Conservation (phyloP, 1,139 yeast species). For the Kodamaea anthophila region DNA sequence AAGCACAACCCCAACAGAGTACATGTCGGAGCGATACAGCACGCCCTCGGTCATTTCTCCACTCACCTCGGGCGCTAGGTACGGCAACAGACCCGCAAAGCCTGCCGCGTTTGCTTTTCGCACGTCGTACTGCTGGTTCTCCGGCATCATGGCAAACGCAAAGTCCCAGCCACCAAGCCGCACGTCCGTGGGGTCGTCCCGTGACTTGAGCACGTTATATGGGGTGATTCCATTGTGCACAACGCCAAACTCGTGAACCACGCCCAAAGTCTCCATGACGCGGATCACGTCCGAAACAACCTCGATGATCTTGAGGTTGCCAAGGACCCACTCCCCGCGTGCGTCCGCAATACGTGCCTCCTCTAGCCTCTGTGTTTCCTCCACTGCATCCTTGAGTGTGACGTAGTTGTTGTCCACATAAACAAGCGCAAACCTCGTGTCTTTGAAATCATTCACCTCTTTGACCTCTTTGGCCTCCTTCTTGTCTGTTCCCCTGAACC, state of each 20-base stretch:
- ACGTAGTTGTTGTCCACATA: conserved; percentile 21
- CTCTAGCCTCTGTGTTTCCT: conserved; percentile 1
- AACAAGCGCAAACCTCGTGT: conserved; percentile 20
- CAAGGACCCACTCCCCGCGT: conserved; percentile 4
- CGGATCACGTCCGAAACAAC: conserved; percentile 29
- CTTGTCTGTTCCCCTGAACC: conserved; percentile 4
- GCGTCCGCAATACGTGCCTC: not conserved
- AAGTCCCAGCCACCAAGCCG: conserved; percentile 49
- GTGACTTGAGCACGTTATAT: conserved; percentile 27
- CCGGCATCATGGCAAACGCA: conserved; percentile 38
- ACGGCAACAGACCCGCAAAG: conserved; percentile 39
- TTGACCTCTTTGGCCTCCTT: not conserved
- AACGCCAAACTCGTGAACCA: conserved; percentile 38
- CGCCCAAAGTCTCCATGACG: conserved; percentile 29
- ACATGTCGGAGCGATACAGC: conserved; percentile 47
- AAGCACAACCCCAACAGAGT: conserved; percentile 45
- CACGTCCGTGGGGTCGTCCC: conserved; percentile 26
- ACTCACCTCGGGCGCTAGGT: conserved; percentile 48
- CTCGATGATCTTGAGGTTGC: conserved; percentile 20
- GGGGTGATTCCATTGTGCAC: conserved; percentile 48
- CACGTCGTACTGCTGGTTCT: conserved; percentile 33
- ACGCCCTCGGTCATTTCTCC: conserved; percentile 36
- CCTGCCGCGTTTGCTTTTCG: conserved; percentile 23
- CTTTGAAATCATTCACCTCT: not conserved
- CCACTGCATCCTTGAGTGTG: conserved; percentile 14